Evolutionary conservation across 1,284 basidiomycete species (phyloP), one percentile per base, ranked within the genome.

Genomic region (Trichosporon asahii): DNA sequence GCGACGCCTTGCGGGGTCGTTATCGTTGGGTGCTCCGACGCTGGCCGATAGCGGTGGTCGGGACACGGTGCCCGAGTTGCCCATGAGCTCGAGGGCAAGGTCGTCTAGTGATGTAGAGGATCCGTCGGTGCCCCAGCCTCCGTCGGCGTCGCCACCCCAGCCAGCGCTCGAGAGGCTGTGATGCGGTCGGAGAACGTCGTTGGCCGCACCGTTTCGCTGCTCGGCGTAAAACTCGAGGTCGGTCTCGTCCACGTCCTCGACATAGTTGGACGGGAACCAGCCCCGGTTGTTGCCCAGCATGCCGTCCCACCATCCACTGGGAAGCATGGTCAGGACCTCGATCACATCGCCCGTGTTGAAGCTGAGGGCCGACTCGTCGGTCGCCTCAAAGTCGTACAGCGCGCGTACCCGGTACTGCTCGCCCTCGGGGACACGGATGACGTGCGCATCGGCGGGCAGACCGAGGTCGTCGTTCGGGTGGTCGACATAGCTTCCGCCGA

Each of bases 231-330:
- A 21, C 23, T 91, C 89, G 5, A 89, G 90, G 79, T 95, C 93
- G 74, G 91, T 89, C 74, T 93, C 91, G 31, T 90, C 86, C 72
- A 97, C 89, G 71, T 89, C 82, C 64, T 87, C 85, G 61, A 98
- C 94, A 84, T 96, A 98, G 85, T 98, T 99, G 74, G 92, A 94
- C 14, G 96, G 96, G 83, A 99, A 98, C 96, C 96, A 98, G 61
- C 96, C 96, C 66, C 96, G 89, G 80, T 92, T 90, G 68, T 91
- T 90, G 67, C 90, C 90, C 37, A 98, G 86, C 72, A 98, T 86
- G 8, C 97, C 96, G 83, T 99, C 97, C 96, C 96, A 99, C 96
- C 96, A 99, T 18, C 96, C 96, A 4, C 91, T 93, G 64, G 93
- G 92, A 67, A 98, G 89, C 79, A 91, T 90, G 7, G 91, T 94